Conservation (phyloP, 2,329 filamentous ascomycete genomes). For the Ophiostoma angusticollis region DNA sequence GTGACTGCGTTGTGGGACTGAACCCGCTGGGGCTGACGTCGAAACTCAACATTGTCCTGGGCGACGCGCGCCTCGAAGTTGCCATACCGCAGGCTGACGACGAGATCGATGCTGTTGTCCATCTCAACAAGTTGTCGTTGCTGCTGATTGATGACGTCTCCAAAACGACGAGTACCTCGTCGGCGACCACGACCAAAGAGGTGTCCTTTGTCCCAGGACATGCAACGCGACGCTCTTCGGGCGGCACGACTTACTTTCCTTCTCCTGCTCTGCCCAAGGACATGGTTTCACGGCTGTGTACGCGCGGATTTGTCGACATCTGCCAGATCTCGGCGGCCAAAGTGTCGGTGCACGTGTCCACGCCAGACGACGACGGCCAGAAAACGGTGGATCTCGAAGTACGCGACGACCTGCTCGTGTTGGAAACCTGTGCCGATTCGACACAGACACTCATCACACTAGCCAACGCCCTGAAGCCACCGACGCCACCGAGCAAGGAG, state of each 20-base stretch:
- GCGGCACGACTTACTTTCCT: conserved; percentile 12
- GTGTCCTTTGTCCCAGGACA: conserved; percentile 25
- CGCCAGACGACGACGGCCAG: conserved; percentile 37
- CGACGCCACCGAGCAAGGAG: conserved; percentile 67
- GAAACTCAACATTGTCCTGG: conserved; percentile 67
- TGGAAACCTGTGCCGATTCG: conserved; percentile 94
- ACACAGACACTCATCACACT: conserved; percentile 81
- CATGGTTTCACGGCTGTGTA: conserved; percentile 44
- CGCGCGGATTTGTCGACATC: conserved; percentile 70
- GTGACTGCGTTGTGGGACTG: conserved; percentile 71
- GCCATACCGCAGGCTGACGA: conserved; percentile 48
- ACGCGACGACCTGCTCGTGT: conserved; percentile 70
- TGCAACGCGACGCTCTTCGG: conserved; percentile 5
- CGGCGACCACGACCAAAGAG: conserved; percentile 15
- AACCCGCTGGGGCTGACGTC: conserved; percentile 66
- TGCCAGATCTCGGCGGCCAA: conserved; percentile 78
- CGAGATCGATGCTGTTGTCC: conserved; percentile 49
- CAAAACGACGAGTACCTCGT: conserved; percentile 25
- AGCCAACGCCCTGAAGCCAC: conserved; percentile 68
- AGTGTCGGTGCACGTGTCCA: conserved; percentile 47
- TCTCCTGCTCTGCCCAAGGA: conserved; percentile 26
- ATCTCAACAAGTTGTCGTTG: conserved; percentile 68
- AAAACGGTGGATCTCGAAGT: conserved; percentile 69
- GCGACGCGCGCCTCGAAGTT: conserved; percentile 61
- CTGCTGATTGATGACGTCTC: conserved; percentile 68